These are phyloP conservation scores for Mycena venus DNA, from an alignment of 768 basidiomycete species.

Conservation along the genomic window DNA sequence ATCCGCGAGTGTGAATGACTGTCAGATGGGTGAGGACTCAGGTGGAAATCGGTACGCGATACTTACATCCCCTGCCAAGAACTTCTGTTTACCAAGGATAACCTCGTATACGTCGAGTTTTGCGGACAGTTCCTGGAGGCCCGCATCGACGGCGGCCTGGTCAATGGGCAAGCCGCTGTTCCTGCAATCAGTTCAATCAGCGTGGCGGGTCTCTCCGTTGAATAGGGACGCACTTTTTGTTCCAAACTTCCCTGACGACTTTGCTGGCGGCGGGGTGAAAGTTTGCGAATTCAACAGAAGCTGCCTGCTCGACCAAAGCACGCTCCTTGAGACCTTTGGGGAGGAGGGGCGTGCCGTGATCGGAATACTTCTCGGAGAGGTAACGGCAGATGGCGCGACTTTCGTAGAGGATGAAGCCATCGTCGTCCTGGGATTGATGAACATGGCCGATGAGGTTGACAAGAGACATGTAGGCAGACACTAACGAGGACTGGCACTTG, in stretches of 20 bases:
- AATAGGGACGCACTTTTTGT: not conserved
- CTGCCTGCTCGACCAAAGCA: slow-evolving; percentile 41
- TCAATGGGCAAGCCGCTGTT: slow-evolving; percentile 38
- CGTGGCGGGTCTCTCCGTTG: not conserved
- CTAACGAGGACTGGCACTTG: not conserved
- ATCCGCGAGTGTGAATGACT: not conserved
- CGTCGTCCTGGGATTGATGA: slow-evolving; percentile 22
- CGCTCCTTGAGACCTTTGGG: slow-evolving; percentile 39
- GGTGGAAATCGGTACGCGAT: not conserved
- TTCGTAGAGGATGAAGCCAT: slow-evolving; percentile 62
- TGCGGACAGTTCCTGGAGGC: slow-evolving; percentile 44
- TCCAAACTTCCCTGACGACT: not conserved
- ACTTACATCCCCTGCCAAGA: slow-evolving; percentile 45
- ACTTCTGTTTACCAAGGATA: slow-evolving; percentile 68
- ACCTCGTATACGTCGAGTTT: slow-evolving; percentile 66
- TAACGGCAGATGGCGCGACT: slow-evolving; percentile 63
- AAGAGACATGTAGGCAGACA: not conserved
- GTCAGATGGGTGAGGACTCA: not conserved
- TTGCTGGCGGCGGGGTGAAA: not conserved
- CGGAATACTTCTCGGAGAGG: slow-evolving; percentile 54
- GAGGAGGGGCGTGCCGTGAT: slow-evolving; percentile 54
- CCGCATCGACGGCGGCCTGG: slow-evolving; percentile 41
- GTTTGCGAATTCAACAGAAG: not conserved
- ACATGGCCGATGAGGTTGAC: not conserved
- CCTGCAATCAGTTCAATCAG: not conserved